Base-by-base conservation (phyloP, 2,329 filamentous ascomycete genomes). In the Fusarium sp. region DNA sequence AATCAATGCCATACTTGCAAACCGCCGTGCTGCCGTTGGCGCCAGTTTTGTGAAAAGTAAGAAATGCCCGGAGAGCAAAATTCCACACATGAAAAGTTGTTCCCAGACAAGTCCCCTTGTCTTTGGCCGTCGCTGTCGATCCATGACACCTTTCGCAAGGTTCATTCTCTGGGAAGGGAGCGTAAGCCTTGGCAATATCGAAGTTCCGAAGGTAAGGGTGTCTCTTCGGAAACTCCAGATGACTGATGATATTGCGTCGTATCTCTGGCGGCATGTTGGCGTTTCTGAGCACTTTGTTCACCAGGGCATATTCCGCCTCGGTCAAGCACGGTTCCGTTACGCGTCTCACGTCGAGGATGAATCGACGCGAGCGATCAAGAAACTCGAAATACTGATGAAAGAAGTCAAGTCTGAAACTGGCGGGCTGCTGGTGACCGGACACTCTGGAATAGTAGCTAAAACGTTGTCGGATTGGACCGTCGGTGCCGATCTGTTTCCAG, bases 321-420 rank as follows among this genome's bases (percentile, higher is more conserved):
- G 49, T 16, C 1, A 56, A 1, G 1, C 27, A 46, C 4, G 16
- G 33, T n/a, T 70, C 51, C 1, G 6, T 11, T 0, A 64, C 54
- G 6, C 56, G 46, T 16, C 57, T 40, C 2, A 63, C 56, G 8
- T 70, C 67, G 1, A 70, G 5, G 11, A 49, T 56, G 10, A 70
- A 70, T 9, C 67, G 59, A 2, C 33, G n/a, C 2, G 67, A 70
- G 5, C 67, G 57, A 10, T 27, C 46, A 10, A 69, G 50, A 10
- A 69, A 5, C 42, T 46, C 42, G 42, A 46, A 27, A 46, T n/a
- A n/a, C 9, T 46, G 13, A 1, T n/a, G 20, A 25, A 16, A 16
- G 1, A 27, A 46, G 42, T n/a, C 8, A n/a, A 46, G 20, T 46
- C 14, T 46, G 14, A 25, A 25, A 46, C 23, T 27, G 3, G 23